Evolutionary conservation across 2,329 filamentous ascomycete genomes (phyloP), one percentile per base, ranked within the genome.

Genomic region (Bipolaris zeicola): DNA sequence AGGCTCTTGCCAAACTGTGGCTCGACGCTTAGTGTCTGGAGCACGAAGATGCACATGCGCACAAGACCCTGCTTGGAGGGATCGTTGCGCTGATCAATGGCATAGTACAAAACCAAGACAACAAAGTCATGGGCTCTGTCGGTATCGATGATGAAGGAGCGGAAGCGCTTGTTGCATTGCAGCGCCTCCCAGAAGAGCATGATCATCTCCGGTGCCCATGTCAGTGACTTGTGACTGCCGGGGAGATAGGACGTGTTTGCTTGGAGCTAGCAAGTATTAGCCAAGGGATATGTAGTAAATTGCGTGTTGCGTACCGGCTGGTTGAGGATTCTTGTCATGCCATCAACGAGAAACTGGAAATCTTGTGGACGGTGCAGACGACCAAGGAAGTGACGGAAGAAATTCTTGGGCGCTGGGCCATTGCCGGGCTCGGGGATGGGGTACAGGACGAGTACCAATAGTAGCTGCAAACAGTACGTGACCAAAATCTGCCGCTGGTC

Each of bases 101-200:
- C 92, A 73, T 98, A 97, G 78, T 96, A 99, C 3, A 98, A 80
- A 38, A 96, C 87, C 18, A 98, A 81, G 11, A 98, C 86, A 49
- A 97, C 84, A 76, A 98, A 97, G 73, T 99, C 95, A 69, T 97
- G 91, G 0, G 91, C 91, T 51, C 94, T 84, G 71, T 95, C 92
- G 0, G 95, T 98, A 67, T 99, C 95, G 61, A 98, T 94, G 69
- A 99, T 95, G 76, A 97, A 99, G 1, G 92, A 92, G 31, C 95
- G 85, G 78, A 99, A 99, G 57, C 94, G 86, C 78, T 96, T 98
- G 78, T 99, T 99, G 83, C 94, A 97, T 76, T 99, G 95, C 4
- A 95, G 87, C 36, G 92, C 87, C 79, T 99, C 95, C 95, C 95
- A 99, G 72, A 98, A 97, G 2, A 99, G 83, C 85, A 97, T 95